Evolutionary conservation across 805 yeast genomes (phyloP).

Genomic region (Candida khao-thaluensis): DNA sequence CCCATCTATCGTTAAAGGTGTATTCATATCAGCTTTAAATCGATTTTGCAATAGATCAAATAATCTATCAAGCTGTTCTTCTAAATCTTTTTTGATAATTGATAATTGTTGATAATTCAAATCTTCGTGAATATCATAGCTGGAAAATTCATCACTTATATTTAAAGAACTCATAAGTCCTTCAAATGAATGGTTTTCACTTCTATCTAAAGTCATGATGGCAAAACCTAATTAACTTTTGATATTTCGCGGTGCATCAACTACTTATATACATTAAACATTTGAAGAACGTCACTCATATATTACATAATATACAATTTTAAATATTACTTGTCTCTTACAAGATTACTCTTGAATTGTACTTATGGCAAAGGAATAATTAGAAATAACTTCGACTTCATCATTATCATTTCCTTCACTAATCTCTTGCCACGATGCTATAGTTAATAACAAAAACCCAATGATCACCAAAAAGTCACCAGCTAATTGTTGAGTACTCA

Average conservation of each 20-base stretch:
- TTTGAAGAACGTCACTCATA: neutral
- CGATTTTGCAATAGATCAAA: constrained; percentile 41
- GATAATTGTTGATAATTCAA: constrained; percentile 16
- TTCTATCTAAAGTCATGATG: constrained; percentile 14
- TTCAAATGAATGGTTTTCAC: constrained; percentile 13
- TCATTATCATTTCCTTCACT: constrained; percentile 45
- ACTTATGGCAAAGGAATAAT: constrained; percentile 43
- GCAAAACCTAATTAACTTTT: constrained; percentile 3
- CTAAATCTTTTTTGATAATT: constrained; percentile 16
- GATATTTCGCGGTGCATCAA: neutral
- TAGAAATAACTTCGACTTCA: constrained; percentile 42
- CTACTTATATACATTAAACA: no score
- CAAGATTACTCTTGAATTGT: constrained; percentile 12
- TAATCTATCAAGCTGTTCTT: constrained; percentile 28
- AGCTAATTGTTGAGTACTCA: constrained; percentile 54
- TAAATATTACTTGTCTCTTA: no score
- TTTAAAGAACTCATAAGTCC: constrained; percentile 18
- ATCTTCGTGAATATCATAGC: constrained; percentile 11
- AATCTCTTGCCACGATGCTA: constrained; percentile 66
- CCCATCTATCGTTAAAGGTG: constrained; percentile 75
- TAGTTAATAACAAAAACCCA: constrained; percentile 67
- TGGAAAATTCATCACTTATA: constrained; percentile 10
- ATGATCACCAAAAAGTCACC: constrained; percentile 70
- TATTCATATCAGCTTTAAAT: constrained; percentile 59
- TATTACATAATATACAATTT: constrained; percentile 4